Base-by-base conservation (phyloP, 441 rosid genomes). In the Omphalea diandra region DNA sequence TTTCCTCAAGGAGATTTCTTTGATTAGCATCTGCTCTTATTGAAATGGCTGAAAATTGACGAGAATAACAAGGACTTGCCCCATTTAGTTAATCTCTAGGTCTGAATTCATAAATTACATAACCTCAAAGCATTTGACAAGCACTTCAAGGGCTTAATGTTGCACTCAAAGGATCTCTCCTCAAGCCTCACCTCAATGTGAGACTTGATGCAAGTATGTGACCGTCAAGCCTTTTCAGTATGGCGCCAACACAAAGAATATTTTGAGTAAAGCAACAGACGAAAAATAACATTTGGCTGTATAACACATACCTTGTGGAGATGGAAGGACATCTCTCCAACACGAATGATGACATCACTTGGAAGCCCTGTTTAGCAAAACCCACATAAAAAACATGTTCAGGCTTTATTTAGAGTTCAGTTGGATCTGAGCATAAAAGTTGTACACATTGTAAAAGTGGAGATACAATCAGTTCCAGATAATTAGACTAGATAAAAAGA, bases 331-430 rank as follows among this genome's bases (percentile, higher is more conserved):
- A 73, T 78, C 24, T 92, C 94, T 63, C 83, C 88, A 17, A 90
- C 89, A 76, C 92, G 90, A 72, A 94, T 68, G 31, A 81, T 67
- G 63, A 89, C 86, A 80, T 94, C 99, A 5, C 96, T 87, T 47
- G 91, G 86, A 72, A 94, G 94, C 73, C 98, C 98, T 1, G 91
- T 83, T 54, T 93, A 86, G 76, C 94, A 88, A 44, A 79, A 59
- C 98, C 99, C 92, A 80, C 68, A 78, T 61, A 73, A 77, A 10
- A 40, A 2, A 32, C 52, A 62, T 47, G 38, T 32, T 20, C 56
- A 32, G 26, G 64, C 68, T 38, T 56, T 24, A 62, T 53, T 33
- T 38, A 24, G 9, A 50, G 24, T 32, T 59, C 18, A 49, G 24
- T 26, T 27, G 53, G 26, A 59, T 63, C 47, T 29, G 11, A 29